phyloP scores from a whole-genome alignment of 345 rosid genomes.

The Brassica carinata region DNA sequence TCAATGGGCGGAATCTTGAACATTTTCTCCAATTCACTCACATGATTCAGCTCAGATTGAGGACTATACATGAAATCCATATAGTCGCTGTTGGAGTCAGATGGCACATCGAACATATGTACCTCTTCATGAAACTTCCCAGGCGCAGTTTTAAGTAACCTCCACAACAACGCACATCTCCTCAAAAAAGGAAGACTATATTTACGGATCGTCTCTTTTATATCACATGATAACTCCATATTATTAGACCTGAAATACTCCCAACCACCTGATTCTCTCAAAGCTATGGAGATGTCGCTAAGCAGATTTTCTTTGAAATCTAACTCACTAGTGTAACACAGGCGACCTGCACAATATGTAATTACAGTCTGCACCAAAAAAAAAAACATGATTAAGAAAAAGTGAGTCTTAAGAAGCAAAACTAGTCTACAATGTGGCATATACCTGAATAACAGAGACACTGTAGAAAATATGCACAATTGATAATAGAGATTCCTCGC shows the following conservation, averaged over 20 bases:
- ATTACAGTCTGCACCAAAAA: conserved; percentile 70
- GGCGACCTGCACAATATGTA: conserved; percentile 48
- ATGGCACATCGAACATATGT: conserved; percentile 40
- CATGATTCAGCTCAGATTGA: conserved; percentile 57
- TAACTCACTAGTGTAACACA: conserved; percentile 36
- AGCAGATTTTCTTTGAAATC: conserved; percentile 50
- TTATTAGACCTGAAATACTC: conserved; percentile 56
- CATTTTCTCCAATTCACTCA: conserved; percentile 66
- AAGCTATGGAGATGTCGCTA: conserved; percentile 53
- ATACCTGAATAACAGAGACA: conserved; percentile 83
- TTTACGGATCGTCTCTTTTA: conserved; percentile 56
- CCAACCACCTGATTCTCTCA: conserved; percentile 52
- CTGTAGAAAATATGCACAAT: conserved; percentile 82
- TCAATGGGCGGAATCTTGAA: conserved; percentile 76
- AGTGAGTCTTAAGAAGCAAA: neutral
- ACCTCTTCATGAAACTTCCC: conserved; percentile 55
- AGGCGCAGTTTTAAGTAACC: conserved; percentile 56
- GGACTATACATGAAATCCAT: conserved; percentile 42
- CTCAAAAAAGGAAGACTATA: conserved; percentile 81
- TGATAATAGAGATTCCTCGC: conserved; percentile 74
- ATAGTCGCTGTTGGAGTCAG: conserved; percentile 37
- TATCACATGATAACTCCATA: conserved; percentile 51
- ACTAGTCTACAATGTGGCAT: conserved; percentile 21
- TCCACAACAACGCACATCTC: conserved; percentile 94
- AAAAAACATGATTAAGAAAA: conserved; percentile 30